phyloP scores from a whole-genome alignment of 2,329 filamentous ascomycete species.

The Huntiella bhutanensis region DNA sequence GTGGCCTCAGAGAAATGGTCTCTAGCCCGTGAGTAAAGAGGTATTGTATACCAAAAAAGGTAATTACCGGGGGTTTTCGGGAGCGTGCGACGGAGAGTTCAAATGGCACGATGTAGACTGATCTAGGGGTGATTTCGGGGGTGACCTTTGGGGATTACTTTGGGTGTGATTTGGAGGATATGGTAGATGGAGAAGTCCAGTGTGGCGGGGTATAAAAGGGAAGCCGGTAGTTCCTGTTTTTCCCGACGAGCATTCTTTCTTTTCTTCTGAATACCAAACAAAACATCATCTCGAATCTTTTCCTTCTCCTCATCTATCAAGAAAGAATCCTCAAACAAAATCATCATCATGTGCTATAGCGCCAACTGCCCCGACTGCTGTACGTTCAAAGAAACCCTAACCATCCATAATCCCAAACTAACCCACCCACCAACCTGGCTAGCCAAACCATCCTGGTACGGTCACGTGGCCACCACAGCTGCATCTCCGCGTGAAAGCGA shows the following conservation, averaged over 20 bases:
- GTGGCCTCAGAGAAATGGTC: no score
- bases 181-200: no score
- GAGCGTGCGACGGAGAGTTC: no score
- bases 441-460: slow-evolving; percentile 31
- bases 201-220: no score
- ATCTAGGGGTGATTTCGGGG: not conserved
- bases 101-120: not conserved
- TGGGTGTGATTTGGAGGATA: no score
- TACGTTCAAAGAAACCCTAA: slow-evolving; percentile 3
- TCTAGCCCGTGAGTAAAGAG: no score
- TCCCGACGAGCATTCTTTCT: not conserved
- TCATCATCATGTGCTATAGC: slow-evolving; percentile 15
- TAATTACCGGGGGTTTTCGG: no score
- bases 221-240: no score
- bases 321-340: no score
- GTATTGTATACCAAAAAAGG: no score
- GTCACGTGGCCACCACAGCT: slow-evolving; percentile 25
- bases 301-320: not conserved
- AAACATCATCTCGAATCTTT: not conserved
- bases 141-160: not conserved
- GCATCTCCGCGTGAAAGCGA: slow-evolving; percentile 24
- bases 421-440: not conserved
- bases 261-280: not conserved
- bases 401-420: not conserved
- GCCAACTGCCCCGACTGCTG: slow-evolving; percentile 14